Base-by-base conservation (phyloP, 2,329 filamentous ascomycete species). In the Cladosporium sp. region DNA sequence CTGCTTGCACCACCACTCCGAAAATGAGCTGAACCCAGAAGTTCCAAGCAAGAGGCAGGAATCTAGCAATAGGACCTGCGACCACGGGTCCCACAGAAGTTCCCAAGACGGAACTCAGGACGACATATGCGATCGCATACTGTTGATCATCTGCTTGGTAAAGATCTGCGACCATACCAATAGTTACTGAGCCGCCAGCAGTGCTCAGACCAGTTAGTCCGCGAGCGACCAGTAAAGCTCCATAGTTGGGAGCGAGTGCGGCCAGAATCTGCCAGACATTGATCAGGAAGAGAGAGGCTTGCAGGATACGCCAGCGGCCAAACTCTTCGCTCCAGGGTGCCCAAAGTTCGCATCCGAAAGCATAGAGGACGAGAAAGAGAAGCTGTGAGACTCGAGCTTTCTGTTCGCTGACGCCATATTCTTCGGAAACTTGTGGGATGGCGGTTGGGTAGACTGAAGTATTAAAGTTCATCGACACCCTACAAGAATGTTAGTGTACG, bases 21-120 rank as follows among this genome's bases (percentile, higher is more conserved):
- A 93, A 85, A 63, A 92, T 91, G 61, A 94, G 81, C 72, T 92
- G 89, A 59, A 93, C 88, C 90, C 90, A 94, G 70, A 93, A 91
- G 55, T 80, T 84, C 87, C 87, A 91, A 62, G 82, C 80, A 89
- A 89, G 94, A n/a, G 83, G 68, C 4, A 85, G 80, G 61, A 65
- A 67, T n/a, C 60, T 36, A 34, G 63, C 61, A 47, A 71, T 66
- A 54, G 68, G 67, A n/a, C 68, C 68, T 19, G 67, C 68, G 7
- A 65, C 58, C 52, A 73, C 66, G 1, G 70, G 69, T 9, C 65
- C 68, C 22, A 73, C 57, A 3, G 70, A 65, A 4, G 64, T 65
- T 9, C 70, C 70, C 22, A 77, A 64, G 81, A 57, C 88, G 1
- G 86, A 86, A 1, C 78, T 79, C 7, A 84, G 76, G 5, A 77